Evolutionary conservation across 352 stramenopile species (phyloP).

Genomic region (Pythium rhizo-oryzae): DNA sequence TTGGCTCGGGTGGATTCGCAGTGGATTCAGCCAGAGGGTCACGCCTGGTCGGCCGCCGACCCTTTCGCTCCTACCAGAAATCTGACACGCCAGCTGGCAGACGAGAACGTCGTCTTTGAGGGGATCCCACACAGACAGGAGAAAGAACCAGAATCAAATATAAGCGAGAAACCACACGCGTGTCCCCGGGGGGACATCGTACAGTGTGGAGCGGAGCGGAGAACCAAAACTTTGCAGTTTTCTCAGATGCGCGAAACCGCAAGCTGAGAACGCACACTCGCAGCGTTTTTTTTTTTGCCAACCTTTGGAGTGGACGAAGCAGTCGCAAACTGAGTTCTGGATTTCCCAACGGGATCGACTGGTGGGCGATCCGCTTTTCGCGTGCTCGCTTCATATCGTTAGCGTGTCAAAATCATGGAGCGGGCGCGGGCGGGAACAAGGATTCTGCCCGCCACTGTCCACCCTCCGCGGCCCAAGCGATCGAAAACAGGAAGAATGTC

Average conservation of each 20-base stretch:
- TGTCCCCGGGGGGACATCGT: background rate
- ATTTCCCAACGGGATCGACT: background rate
- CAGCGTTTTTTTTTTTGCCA: background rate
- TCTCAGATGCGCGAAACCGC: background rate
- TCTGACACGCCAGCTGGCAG: slow-evolving; percentile 8
- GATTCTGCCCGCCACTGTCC: background rate
- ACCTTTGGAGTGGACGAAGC: background rate
- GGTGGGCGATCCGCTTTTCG: slow-evolving; percentile 4
- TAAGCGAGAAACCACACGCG: background rate
- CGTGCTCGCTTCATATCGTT: slow-evolving; percentile 2
- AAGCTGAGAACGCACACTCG: background rate
- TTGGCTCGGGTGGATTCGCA: background rate
- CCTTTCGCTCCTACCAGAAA: background rate
- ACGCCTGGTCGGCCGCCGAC: background rate
- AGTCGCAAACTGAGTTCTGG: background rate
- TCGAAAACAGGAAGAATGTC: slow-evolving; percentile 24
- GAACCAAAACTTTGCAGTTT: background rate
- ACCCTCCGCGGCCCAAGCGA: background rate
- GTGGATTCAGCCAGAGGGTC: background rate
- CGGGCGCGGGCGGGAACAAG: background rate
- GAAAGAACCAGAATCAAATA: background rate
- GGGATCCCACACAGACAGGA: background rate
- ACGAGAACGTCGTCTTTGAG: slow-evolving; percentile 13
- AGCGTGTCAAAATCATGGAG: background rate
- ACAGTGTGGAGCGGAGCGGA: background rate